Conservation (phyloP, 495 filamentous ascomycete species). For the Penicillium desertorum region DNA sequence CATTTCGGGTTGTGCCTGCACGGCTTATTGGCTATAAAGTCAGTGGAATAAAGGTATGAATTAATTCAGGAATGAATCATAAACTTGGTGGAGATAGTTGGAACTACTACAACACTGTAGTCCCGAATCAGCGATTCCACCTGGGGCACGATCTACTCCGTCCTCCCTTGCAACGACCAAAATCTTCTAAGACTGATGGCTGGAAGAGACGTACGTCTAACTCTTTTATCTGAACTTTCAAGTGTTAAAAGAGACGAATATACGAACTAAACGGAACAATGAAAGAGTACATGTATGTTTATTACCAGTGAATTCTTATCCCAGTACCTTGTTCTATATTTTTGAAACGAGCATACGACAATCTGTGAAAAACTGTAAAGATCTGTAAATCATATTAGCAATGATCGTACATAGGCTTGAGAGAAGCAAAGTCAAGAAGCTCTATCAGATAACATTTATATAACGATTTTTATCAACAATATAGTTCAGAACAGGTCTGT, state of each 20-base stretch:
- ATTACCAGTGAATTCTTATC: too few relatives aligned
- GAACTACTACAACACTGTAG: not conserved
- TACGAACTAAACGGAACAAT: not conserved
- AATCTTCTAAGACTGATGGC: not conserved
- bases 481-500: slow-evolving; percentile 59
- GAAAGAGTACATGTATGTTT: not conserved
- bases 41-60: not conserved
- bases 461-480: slow-evolving; percentile 45
- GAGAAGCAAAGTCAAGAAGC: slow-evolving; percentile 11
- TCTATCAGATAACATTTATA: slow-evolving; percentile 54
- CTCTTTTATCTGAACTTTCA: too few relatives aligned
- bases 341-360: not conserved
- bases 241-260: not conserved
- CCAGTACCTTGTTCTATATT: not conserved
- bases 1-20: not conserved
- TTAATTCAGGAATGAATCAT: not conserved
- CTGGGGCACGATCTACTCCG: not conserved
- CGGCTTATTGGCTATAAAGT: not conserved
- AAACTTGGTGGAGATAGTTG: not conserved
- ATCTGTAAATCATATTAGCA: slow-evolving; percentile 13
- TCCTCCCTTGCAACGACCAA: not conserved
- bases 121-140: not conserved
- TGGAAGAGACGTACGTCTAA: not conserved
- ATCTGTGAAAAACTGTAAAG: not conserved
- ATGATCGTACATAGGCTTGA: slow-evolving; percentile 5